Evolutionary conservation across 257 asterid species (phyloP).

Genomic region (Anisodus tanguticus): DNA sequence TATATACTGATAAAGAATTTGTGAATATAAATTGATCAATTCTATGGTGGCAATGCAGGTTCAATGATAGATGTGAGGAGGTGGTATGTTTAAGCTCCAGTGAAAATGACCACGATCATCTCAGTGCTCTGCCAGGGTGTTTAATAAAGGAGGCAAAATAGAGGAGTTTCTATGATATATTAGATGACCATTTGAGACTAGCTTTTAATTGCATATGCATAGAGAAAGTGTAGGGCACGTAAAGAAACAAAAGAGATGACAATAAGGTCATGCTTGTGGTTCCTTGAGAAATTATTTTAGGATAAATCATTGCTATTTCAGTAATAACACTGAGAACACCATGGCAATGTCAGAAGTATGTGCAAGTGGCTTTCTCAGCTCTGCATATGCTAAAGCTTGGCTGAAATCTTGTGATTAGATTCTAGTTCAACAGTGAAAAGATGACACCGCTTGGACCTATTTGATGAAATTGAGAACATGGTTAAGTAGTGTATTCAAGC

Average conservation of each 20-base stretch:
- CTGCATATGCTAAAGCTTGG: background rate
- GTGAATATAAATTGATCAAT: background rate
- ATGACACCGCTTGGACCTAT: constrained; percentile 1
- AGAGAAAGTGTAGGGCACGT: background rate
- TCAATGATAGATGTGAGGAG: background rate
- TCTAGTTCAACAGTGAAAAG: constrained; percentile 18
- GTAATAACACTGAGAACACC: background rate
- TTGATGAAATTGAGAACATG: constrained; percentile 17
- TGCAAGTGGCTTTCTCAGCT: background rate
- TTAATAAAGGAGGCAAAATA: background rate
- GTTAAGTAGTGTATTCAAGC: background rate
- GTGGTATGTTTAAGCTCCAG: background rate
- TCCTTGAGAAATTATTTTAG: background rate
- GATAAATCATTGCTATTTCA: background rate
- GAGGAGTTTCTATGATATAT: constrained; percentile 8
- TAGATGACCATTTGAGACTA: background rate
- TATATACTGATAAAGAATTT: background rate
- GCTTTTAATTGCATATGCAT: background rate
- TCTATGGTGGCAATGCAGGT: constrained; percentile 4
- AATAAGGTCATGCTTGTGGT: background rate
- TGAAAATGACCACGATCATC: background rate
- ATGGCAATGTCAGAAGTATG: background rate
- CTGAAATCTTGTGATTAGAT: background rate
- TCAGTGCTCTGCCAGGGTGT: background rate
- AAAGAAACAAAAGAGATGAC: background rate